These are phyloP conservation scores for Curvularia eragrostidis DNA, from an alignment of 2,329 filamentous ascomycete species.

Conservation along the genomic window DNA sequence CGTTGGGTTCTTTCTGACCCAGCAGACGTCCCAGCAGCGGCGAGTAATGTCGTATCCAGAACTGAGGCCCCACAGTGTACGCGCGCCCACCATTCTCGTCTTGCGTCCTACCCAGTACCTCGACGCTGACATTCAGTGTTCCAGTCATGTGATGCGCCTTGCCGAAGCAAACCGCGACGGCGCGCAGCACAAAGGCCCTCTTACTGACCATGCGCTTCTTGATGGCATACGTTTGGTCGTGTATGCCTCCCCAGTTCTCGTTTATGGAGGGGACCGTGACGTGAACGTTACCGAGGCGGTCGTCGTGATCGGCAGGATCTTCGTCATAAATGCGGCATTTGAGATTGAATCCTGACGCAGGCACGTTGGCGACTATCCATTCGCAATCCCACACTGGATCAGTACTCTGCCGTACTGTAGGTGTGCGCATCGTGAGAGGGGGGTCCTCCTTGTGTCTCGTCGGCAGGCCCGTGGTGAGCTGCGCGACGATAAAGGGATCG, in stretches of 20 bases:
- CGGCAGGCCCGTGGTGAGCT: slow-evolving; percentile 73
- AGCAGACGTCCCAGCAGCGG: slow-evolving; percentile 85
- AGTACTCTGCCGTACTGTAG: slow-evolving; percentile 73
- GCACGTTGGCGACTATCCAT: slow-evolving; percentile 89
- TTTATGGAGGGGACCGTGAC: slow-evolving; percentile 67
- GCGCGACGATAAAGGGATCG: slow-evolving; percentile 82
- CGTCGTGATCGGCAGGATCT: slow-evolving; percentile 83
- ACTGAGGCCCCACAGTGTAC: slow-evolving; percentile 80
- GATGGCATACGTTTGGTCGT: slow-evolving; percentile 69
- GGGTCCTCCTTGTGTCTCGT: slow-evolving; percentile 87
- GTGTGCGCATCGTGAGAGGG: slow-evolving; percentile 73
- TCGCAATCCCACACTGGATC: slow-evolving; percentile 83
- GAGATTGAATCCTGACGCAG: slow-evolving; percentile 77
- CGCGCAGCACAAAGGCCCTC: slow-evolving; percentile 78
- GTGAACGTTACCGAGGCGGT: slow-evolving; percentile 85
- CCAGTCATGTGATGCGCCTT: slow-evolving; percentile 72
- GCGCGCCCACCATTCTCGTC: slow-evolving; percentile 68
- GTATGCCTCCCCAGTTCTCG: slow-evolving; percentile 72
- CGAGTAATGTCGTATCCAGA: slow-evolving; percentile 84
- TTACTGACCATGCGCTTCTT: slow-evolving; percentile 89
- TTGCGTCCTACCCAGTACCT: slow-evolving; percentile 78
- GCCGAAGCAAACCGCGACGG: slow-evolving; percentile 68
- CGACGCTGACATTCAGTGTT: slow-evolving; percentile 72
- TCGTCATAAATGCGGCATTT: slow-evolving; percentile 92
- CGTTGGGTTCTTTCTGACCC: slow-evolving; percentile 65